phyloP scores from a whole-genome alignment of 2,329 filamentous ascomycete genomes.

The Diaporthe sp. region DNA sequence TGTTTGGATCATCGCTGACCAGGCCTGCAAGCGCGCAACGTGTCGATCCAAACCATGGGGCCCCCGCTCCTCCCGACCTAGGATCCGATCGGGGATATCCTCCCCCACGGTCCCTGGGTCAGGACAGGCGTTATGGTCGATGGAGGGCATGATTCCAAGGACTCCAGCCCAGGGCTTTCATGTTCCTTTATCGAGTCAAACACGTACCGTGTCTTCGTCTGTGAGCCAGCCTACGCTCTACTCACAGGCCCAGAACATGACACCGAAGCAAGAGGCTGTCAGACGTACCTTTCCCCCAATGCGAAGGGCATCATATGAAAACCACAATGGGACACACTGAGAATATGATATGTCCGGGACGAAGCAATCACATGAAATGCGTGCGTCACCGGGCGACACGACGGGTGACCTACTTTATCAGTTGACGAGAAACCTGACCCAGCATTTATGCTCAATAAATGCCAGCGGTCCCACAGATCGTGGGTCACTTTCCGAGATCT shows the following conservation, averaged over 20 bases:
- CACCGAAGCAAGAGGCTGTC: not conserved
- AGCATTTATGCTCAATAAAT: no score
- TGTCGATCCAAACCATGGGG: not conserved
- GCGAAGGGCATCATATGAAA: not conserved
- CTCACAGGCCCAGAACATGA: not conserved
- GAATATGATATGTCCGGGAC: not conserved
- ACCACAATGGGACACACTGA: not conserved
- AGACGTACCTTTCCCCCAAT: not conserved
- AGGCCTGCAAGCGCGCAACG: not conserved
- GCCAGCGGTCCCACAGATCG: not conserved
- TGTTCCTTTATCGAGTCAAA: not conserved
- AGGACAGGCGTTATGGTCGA: not conserved
- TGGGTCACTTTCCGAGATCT: no score
- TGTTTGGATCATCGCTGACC: not conserved
- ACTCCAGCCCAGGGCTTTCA: not conserved
- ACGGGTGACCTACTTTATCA: not conserved
- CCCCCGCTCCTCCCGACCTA: not conserved
- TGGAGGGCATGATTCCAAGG: not conserved
- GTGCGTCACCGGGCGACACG: not conserved
- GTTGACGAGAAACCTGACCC: not conserved
- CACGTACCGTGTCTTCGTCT: not conserved
- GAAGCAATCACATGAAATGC: not conserved
- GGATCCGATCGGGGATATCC: not conserved
- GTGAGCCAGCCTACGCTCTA: not conserved
- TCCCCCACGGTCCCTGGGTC: no score